A percentile compares a stretch with the other conserved stretches of the same genome.
Conservation (phyloP, 768 basidiomycete species). For the Podaxis sp. region DNA sequence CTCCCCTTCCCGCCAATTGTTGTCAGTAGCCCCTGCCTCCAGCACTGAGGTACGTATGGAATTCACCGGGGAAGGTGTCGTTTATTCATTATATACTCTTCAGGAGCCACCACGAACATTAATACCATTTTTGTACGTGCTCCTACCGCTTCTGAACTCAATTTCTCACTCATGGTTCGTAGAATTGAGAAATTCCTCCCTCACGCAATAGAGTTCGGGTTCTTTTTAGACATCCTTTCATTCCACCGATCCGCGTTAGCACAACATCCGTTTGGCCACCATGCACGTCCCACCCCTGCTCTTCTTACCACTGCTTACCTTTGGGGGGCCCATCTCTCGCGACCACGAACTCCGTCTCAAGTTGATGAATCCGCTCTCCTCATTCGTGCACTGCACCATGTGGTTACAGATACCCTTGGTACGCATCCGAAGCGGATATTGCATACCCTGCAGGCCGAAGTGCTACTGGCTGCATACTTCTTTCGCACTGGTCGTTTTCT, state of each 20-base stretch:
- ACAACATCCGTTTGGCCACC: conserved; percentile 45
- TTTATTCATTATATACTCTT: conserved; percentile 14
- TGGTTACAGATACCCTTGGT: conserved; percentile 46
- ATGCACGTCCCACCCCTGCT: conserved; percentile 47
- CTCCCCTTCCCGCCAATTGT: conserved; percentile 36
- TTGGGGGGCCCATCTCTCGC: conserved; percentile 52
- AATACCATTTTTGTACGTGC: conserved; percentile 37
- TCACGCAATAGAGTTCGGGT: conserved; percentile 58
- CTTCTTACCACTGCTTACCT: conserved; percentile 51
- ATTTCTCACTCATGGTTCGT: conserved; percentile 13
- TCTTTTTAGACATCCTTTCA: conserved; percentile 57
- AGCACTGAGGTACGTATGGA: conserved; percentile 36
- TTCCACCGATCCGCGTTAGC: conserved; percentile 51
- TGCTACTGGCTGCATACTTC: conserved; percentile 68
- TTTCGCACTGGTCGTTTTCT: conserved; percentile 57
- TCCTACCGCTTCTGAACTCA: neutral
- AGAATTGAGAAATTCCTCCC: conserved; percentile 63
- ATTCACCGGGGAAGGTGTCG: neutral
- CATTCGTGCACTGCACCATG: conserved; percentile 45
- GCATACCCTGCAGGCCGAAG: conserved; percentile 58
- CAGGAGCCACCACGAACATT: conserved; percentile 41
- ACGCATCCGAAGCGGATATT: conserved; percentile 49
- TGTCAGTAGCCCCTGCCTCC: conserved; percentile 34
- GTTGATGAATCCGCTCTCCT: conserved; percentile 48
- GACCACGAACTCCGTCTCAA: conserved; percentile 29